Percentiles rank a stretch among this genome's conserved stretches.
Conservation (phyloP, 1,284 basidiomycete species). For the Trametes sp. region DNA sequence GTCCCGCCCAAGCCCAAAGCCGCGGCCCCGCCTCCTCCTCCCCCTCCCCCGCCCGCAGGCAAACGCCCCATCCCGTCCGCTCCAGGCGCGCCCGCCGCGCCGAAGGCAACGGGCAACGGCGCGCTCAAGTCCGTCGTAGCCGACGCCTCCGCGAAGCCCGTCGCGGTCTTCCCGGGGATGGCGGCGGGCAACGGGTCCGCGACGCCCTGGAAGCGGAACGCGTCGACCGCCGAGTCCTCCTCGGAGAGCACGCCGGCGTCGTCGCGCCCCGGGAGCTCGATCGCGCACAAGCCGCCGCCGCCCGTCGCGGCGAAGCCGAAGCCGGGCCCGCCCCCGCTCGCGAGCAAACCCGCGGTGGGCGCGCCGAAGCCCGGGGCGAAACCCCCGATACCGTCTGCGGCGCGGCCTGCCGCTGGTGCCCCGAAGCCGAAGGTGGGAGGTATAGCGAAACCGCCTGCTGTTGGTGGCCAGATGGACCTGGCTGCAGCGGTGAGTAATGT, state of each 20-base stretch:
- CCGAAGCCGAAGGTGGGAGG: constrained; percentile 41
- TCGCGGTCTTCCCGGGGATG: constrained; percentile 80
- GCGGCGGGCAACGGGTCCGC: constrained; percentile 68
- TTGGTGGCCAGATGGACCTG: constrained; percentile 79
- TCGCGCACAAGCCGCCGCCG: constrained; percentile 50
- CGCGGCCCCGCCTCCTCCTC: constrained; percentile 68
- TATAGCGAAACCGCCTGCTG: constrained; percentile 47
- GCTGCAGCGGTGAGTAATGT: constrained; percentile 71
- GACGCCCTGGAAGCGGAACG: constrained; percentile 75
- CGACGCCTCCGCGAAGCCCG: constrained; percentile 68
- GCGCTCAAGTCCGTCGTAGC: constrained; percentile 55
- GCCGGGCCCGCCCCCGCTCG: constrained; percentile 46
- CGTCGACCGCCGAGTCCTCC: constrained; percentile 44
- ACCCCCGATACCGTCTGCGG: constrained; percentile 64
- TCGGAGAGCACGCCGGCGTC: constrained; percentile 55
- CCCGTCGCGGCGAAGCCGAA: constrained; percentile 65
- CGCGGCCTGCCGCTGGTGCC: constrained; percentile 50
- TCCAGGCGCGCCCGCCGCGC: constrained; percentile 49
- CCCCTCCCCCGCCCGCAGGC: constrained; percentile 65
- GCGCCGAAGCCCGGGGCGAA: constrained; percentile 54
- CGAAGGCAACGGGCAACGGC: constrained; percentile 37
- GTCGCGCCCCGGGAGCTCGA: constrained; percentile 63
- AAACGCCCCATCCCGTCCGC: constrained; percentile 41
- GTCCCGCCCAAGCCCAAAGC: constrained; percentile 68
- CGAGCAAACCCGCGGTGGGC: constrained; percentile 46